Evolutionary conservation across 345 rosid genomes (phyloP), one percentile per base, ranked within the genome.

Genomic region (Dipteronia sinensis): DNA sequence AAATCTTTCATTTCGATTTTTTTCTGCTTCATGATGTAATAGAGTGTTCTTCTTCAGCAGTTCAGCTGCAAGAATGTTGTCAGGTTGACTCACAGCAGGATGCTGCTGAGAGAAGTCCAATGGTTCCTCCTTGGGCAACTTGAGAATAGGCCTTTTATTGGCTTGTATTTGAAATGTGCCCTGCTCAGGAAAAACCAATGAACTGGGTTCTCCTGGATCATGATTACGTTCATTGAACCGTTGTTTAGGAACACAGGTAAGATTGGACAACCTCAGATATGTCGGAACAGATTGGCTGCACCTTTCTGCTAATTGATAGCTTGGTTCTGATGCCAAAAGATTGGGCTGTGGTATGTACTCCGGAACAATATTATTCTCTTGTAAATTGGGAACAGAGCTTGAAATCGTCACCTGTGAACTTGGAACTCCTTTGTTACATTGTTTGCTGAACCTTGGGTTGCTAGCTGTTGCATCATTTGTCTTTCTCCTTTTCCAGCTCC

Each of bases 91-190:
- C 73, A 53, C 66, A 20, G 59, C 23, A 72, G n/a, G 69, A 67
- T 55, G 68, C 55, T 70, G 49, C 22, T 16, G 76, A 58, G 67
- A n/a, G 49, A 81, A 72, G 23, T 76, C 77, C 22, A 49, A 7
- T 22, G 74, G 80, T 66, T 76, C 80, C 69, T 46, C 64, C 80
- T 72, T 81, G 68, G 80, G 83, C 6, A 61, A 61, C 80, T 77
- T 77, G 23, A 68, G 63, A 49, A 73, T 22, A 73, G 70, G 75
- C 53, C 47, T 56, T 46, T 76, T 69, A 76, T 31, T 58, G 46
- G 64, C 77, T 58, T 66, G 69, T 61, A 46, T 47, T 72, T 75
- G 62, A 70, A 13, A 46, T 72, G 23, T 73, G 46, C 56, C 29
- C 34, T 22, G 46, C 31, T 51, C 61, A 31, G 34, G 20, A 34